Percentiles rank a stretch among this genome's conserved stretches.
Conservation (phyloP, 1,284 basidiomycete genomes). For the Sporisorium sorghi region DNA sequence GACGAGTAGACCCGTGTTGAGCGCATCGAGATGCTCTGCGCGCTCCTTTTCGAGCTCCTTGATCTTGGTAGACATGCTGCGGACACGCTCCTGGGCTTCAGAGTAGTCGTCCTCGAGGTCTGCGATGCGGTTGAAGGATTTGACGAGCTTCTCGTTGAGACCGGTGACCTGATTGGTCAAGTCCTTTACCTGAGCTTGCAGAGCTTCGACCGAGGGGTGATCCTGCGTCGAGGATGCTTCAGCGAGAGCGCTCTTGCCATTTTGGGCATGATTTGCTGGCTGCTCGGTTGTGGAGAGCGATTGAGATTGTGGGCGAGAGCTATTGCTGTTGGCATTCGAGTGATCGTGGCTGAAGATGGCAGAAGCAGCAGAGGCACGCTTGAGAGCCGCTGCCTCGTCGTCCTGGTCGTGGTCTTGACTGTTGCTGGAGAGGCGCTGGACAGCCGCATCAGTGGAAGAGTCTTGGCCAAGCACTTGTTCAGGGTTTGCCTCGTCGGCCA, state of each 20-base stretch:
- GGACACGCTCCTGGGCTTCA: constrained; percentile 78
- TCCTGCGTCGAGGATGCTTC: constrained; percentile 76
- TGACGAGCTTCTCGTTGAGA: constrained; percentile 91
- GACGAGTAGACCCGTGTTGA: constrained; percentile 83
- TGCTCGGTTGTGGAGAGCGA: constrained; percentile 9
- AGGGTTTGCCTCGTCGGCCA: constrained; percentile 61
- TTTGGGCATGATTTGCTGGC: too few species aligned
- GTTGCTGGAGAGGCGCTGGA: background rate
- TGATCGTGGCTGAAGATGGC: constrained; percentile 43
- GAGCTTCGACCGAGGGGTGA: constrained; percentile 70
- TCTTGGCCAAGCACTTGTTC: constrained; percentile 55
- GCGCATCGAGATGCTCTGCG: constrained; percentile 70
- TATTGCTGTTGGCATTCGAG: constrained; percentile 16
- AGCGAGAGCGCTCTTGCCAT: constrained; percentile 16
- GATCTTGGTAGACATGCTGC: constrained; percentile 69
- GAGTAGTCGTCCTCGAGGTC: constrained; percentile 92
- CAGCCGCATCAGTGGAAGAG: constrained; percentile 44
- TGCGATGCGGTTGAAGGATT: constrained; percentile 89
- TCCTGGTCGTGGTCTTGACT: background rate
- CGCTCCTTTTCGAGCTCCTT: constrained; percentile 74
- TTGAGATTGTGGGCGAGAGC: constrained; percentile 13
- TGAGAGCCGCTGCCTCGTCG: constrained; percentile 20
- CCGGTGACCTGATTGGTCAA: constrained; percentile 88
- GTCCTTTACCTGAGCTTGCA: constrained; percentile 84
- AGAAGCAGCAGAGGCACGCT: constrained; percentile 40